These are phyloP conservation scores for Penicillium sp. DNA, from an alignment of 2,329 filamentous ascomycete genomes.

Conservation along the genomic window DNA sequence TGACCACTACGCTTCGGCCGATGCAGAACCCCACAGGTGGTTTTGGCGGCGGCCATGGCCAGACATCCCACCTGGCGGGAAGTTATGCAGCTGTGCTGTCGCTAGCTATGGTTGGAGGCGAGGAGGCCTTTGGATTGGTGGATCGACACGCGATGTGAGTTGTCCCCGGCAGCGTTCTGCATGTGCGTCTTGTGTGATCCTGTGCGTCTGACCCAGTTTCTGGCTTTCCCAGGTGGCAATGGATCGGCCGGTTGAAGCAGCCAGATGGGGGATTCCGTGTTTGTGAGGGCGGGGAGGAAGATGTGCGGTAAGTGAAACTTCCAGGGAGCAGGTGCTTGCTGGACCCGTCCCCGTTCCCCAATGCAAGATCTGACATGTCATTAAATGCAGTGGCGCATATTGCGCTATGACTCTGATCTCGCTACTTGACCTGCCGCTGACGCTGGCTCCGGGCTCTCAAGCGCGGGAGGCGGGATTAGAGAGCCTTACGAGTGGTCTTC, in stretches of 20 bases:
- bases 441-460: slow-evolving; percentile 70
- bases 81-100: slow-evolving; percentile 82
- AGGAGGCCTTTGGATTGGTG: slow-evolving; percentile 70
- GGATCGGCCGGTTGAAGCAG: slow-evolving; percentile 83
- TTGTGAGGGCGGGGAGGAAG: slow-evolving; percentile 81
- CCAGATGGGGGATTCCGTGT: slow-evolving; percentile 86
- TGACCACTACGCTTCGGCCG: slow-evolving; percentile 71
- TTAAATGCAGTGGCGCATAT: slow-evolving; percentile 70
- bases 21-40: slow-evolving; percentile 83
- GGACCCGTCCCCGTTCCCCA: slow-evolving; percentile 3
- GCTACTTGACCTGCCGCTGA: slow-evolving; percentile 76
- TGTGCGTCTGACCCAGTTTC: slow-evolving; percentile 24
- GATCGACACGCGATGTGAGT: slow-evolving; percentile 72
- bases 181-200: neutral
- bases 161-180: slow-evolving; percentile 6
- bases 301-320: slow-evolving; percentile 66
- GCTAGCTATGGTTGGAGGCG: slow-evolving; percentile 73
- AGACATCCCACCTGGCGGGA: slow-evolving; percentile 81
- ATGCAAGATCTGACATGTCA: slow-evolving; percentile 19
- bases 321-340: neutral
- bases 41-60: slow-evolving; percentile 91
- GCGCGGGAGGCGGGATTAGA: slow-evolving; percentile 62
- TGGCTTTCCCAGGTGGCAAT: slow-evolving; percentile 63
- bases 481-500: slow-evolving; percentile 69
- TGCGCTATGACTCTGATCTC: slow-evolving; percentile 83